These are phyloP conservation scores for Suillus americanus DNA, from an alignment of 768 basidiomycete genomes.

Conservation along the genomic window DNA sequence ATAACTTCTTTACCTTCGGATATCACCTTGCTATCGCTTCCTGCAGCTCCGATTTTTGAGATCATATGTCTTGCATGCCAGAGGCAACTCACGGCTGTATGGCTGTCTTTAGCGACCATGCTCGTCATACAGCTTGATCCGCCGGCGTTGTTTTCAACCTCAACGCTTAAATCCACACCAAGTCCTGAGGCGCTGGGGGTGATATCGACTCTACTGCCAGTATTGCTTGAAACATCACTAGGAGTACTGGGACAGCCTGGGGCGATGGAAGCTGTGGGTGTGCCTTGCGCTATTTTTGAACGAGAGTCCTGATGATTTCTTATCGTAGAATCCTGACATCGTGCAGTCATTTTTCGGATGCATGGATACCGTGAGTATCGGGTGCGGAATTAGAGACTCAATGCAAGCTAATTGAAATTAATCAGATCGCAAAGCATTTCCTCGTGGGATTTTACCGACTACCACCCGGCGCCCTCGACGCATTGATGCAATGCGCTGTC, in stretches of 20 bases:
- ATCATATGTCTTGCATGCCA: conserved; percentile 72
- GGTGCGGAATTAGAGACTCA: not conserved
- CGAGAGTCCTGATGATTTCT: conserved; percentile 11
- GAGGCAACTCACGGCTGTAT: conserved; percentile 73
- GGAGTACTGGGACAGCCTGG: conserved; percentile 51
- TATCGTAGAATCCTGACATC: conserved; percentile 80
- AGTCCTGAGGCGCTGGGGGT: conserved; percentile 53
- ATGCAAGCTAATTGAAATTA: not conserved
- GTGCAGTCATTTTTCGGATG: conserved; percentile 88
- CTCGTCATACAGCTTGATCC: conserved; percentile 83
- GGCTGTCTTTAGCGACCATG: conserved; percentile 82
- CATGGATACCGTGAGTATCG: conserved; percentile 63
- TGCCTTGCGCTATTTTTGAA: not conserved
- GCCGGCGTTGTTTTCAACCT: conserved; percentile 41
- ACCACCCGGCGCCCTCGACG: conserved; percentile 61
- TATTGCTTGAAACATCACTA: conserved; percentile 60
- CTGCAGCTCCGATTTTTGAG: conserved; percentile 79
- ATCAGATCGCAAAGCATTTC: not conserved
- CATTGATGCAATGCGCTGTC: conserved; percentile 68
- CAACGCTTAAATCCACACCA: conserved; percentile 51
- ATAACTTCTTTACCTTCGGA: conserved; percentile 82
- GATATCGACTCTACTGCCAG: conserved; percentile 54
- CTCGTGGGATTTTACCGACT: conserved; percentile 59
- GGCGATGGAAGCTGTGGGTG: conserved; percentile 68
- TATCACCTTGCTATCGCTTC: conserved; percentile 75